Percentiles rank a stretch among this genome's conserved stretches.
Conservation (phyloP, 2,329 filamentous ascomycete species). For the Phyllosticta citrichinensis region DNA sequence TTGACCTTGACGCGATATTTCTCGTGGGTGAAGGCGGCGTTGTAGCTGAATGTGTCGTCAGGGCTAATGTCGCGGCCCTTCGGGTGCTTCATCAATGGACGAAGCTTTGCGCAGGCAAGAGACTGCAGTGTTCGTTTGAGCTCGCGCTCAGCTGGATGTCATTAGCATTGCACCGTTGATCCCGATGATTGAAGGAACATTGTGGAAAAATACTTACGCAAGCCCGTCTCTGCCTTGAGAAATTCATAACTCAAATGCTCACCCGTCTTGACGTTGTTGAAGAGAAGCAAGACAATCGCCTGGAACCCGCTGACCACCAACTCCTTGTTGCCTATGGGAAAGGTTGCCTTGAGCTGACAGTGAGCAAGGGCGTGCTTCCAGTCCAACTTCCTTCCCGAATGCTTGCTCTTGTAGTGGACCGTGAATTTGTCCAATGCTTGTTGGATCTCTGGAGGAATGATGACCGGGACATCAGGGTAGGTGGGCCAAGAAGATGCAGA, state of each 20-base stretch:
- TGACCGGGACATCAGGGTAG: constrained; percentile 68
- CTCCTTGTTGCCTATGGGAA: constrained; percentile 74
- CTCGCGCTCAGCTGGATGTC: constrained; percentile 53
- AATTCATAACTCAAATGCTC: constrained; percentile 64
- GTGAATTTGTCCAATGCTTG: constrained; percentile 75
- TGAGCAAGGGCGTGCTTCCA: constrained; percentile 95
- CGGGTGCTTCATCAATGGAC: constrained; percentile 76
- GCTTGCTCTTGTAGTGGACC: constrained; percentile 76
- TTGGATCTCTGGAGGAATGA: constrained; percentile 65
- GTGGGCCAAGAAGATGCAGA: constrained; percentile 87
- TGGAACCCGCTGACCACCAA: constrained; percentile 87
- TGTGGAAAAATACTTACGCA: constrained; percentile 41
- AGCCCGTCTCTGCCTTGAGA: constrained; percentile 62
- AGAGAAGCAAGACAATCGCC: constrained; percentile 79
- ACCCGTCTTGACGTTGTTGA: constrained; percentile 60
- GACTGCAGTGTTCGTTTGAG: constrained; percentile 88
- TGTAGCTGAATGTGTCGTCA: constrained; percentile 78
- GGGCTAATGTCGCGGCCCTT: constrained; percentile 69
- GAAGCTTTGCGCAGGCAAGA: constrained; percentile 79
- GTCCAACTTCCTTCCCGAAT: constrained; percentile 72
- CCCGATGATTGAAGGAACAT: constrained; percentile 10
- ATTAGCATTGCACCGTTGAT: constrained; percentile 17
- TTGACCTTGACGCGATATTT: constrained; percentile 97
- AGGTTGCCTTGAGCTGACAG: constrained; percentile 72
- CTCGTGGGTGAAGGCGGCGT: constrained; percentile 63